Base-by-base conservation (phyloP, 2,329 filamentous ascomycete genomes). In the Fusarium metavorans region DNA sequence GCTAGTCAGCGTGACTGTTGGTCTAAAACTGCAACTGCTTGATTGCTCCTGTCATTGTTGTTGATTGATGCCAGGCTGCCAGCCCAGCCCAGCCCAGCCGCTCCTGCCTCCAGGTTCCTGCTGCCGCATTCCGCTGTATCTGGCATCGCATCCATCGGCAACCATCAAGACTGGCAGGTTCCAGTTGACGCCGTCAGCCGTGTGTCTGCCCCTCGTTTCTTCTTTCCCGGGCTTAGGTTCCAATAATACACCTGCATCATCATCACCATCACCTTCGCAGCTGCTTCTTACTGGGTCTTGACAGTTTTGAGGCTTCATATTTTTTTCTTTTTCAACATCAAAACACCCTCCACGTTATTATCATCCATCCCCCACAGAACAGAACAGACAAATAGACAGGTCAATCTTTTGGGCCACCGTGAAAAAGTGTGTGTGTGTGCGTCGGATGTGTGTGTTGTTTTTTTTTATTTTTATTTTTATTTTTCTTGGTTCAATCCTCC, bases 401-500 rank as follows among this genome's bases (percentile, higher is more conserved):
- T 18, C 43, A 64, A 35, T 41, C 64, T 66, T 68, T 32, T 23
- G n/a, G 30, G 59, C 30, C 50, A 41, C 45, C 30, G 57, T 41
- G 41, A 52, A 63, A 74, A 65, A 70, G 58, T 59, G 43, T 25
- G 43, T 45, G 43, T 41, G 25, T 32, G 70, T 66, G 30, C 25
- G 57, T 63, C 32, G 10, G 48, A 25, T 25, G 23, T 50, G 48
- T 27, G 23, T 52, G 45, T 32, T 16, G 56, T 18, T 56, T 34
- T 39, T 58, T 58, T 39, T 37, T 58, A 7, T 16, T 56, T 35
- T 4, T 14, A n/a, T 10, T n/a, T 67, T 62, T 45, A 71, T 73
- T 59, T 71, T 65, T 54, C 58, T 52, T 39, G 58, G 61, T 70
- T 67, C 72, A 14, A 48, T 48, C 14, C 73, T 71, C 73, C 73